A percentile compares a stretch with the other conserved stretches of the same genome.
Evolutionary conservation across 2,329 filamentous ascomycete species (phyloP).

Genomic region (Scedosporium minutisporum): DNA sequence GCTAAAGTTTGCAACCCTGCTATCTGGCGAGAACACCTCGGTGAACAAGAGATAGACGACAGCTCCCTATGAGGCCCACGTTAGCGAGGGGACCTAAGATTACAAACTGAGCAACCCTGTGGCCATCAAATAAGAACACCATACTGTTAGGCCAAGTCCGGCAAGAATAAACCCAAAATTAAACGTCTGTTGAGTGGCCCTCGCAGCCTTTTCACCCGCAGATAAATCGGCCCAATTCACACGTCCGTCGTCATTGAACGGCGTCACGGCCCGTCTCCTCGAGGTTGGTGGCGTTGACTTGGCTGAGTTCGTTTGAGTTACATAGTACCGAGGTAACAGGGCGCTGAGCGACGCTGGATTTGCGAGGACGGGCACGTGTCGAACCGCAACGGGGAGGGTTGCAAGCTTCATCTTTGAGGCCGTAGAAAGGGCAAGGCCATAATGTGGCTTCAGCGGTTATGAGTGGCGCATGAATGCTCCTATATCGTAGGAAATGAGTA

Average conservation of each 20-base stretch:
- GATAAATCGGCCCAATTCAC: conserved; percentile 75
- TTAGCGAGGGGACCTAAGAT: conserved; percentile 5
- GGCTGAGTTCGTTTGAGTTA: conserved; percentile 43
- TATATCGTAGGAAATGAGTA: neutral
- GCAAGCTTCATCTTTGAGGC: conserved; percentile 37
- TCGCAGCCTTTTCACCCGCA: conserved; percentile 64
- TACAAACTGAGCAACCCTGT: neutral
- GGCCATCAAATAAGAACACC: conserved; percentile 13
- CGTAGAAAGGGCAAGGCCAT: conserved; percentile 12
- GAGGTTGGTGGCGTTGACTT: conserved; percentile 27
- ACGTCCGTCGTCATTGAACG: conserved; percentile 76
- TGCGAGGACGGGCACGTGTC: conserved; percentile 19
- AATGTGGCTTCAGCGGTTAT: neutral
- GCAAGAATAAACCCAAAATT: conserved; percentile 72
- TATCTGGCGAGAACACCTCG: conserved; percentile 76
- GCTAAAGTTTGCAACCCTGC: conserved; percentile 82
- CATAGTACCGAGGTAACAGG: conserved; percentile 40
- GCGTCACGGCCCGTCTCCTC: conserved; percentile 62
- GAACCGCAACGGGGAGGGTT: conserved; percentile 26
- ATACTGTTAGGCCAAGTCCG: conserved; percentile 67
- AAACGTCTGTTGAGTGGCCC: conserved; percentile 82
- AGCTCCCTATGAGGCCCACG: conserved; percentile 44
- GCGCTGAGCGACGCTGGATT: conserved; percentile 23
- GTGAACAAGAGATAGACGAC: conserved; percentile 70
- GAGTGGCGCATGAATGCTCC: neutral